A percentile compares a stretch with the other conserved stretches of the same genome.
phyloP scores from a whole-genome alignment of 2,329 filamentous ascomycete genomes.

The Elsinoe ampelina region DNA sequence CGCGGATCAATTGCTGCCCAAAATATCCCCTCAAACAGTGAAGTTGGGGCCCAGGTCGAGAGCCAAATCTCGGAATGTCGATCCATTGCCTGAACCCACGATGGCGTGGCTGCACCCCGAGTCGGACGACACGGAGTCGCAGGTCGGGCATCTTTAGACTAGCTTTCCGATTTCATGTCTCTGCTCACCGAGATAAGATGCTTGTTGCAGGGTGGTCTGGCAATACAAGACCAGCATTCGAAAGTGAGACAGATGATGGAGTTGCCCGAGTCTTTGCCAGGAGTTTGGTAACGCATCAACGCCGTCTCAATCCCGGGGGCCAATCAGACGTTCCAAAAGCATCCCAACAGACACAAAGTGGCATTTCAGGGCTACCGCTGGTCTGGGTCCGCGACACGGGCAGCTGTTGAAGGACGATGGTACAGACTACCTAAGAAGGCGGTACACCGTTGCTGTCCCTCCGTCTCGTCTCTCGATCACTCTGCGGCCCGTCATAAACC shows the following conservation, averaged over 20 bases:
- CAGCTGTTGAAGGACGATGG: constrained; percentile 3
- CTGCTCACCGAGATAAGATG: not conserved
- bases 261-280: not conserved
- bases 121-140: not conserved
- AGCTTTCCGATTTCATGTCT: not conserved
- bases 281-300: constrained; percentile 10
- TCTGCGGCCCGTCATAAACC: constrained; percentile 11
- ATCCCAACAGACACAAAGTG: not conserved
- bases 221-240: not conserved
- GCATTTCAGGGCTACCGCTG: constrained; percentile 12
- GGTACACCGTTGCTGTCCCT: not conserved
- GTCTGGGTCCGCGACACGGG: constrained; percentile 11
- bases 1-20: not conserved
- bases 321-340: not conserved
- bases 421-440: not conserved
- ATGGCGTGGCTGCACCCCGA: constrained; percentile 2
- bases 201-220: not conserved
- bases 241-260: constrained; percentile 11
- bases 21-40: not conserved
- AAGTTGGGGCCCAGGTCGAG: not conserved
- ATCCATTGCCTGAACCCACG: constrained; percentile 1
- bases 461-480: constrained; percentile 12
- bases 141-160: constrained; percentile 7
- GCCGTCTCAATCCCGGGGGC: constrained; percentile 1
- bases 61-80: constrained; percentile 3